Evolutionary conservation across 257 asterid species (phyloP).

Genomic region (Solanum phureja): DNA sequence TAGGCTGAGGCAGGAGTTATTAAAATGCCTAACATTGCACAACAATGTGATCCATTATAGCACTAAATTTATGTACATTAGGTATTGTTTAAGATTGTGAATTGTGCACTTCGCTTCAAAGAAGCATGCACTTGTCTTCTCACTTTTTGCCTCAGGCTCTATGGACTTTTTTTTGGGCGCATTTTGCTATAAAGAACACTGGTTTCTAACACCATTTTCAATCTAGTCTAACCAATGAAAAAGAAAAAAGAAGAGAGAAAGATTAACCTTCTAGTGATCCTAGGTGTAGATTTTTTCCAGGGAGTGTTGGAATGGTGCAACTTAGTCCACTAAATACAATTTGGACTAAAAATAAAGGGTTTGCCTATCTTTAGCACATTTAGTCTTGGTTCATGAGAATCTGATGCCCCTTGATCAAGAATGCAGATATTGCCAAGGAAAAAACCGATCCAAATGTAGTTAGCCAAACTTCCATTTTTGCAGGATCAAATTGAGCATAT

Average conservation of each 20-base stretch:
- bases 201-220: background rate
- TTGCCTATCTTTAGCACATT: background rate
- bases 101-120: background rate
- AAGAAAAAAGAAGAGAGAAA: background rate
- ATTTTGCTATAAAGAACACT: background rate
- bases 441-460: background rate
- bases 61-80: background rate
- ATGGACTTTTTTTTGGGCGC: background rate
- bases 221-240: background rate
- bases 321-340: background rate
- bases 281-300: background rate
- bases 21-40: background rate
- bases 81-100: background rate
- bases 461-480: background rate
- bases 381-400: background rate
- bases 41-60: background rate
- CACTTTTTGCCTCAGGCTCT: background rate
- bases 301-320: background rate
- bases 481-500: conserved; percentile 82
- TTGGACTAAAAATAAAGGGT: background rate
- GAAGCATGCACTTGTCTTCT: background rate
- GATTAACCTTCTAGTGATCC: background rate
- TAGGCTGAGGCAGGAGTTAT: background rate
- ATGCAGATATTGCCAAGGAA: background rate
- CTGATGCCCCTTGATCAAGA: background rate